phyloP scores from a whole-genome alignment of 192 early-diverging fungal species.

The Podila clonocystis region DNA sequence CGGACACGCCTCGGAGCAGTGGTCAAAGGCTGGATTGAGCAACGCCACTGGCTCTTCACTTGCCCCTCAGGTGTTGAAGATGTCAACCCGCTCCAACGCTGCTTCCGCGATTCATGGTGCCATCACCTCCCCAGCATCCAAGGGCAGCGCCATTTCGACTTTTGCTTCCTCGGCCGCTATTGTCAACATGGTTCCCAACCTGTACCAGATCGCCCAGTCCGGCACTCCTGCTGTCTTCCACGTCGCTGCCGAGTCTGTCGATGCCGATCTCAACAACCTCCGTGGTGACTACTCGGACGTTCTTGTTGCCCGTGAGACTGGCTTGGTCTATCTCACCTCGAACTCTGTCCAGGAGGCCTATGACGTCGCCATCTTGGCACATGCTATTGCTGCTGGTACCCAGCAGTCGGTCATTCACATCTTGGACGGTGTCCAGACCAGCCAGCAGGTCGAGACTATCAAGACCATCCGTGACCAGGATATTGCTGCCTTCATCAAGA shows the following conservation, averaged over 20 bases:
- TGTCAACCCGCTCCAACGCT: conserved; percentile 86
- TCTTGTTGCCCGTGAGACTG: conserved; percentile 79
- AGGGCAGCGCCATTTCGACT: conserved; percentile 39
- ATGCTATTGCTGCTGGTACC: conserved; percentile 73
- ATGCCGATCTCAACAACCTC: conserved; percentile 65
- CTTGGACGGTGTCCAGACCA: conserved; percentile 74
- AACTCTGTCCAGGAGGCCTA: conserved; percentile 87
- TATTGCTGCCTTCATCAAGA: conserved; percentile 54
- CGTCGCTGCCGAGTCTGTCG: conserved; percentile 75
- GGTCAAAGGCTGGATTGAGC: conserved; percentile 69
- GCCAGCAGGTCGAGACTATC: conserved; percentile 61
- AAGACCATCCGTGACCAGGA: conserved; percentile 61
- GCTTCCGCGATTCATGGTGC: conserved; percentile 83
- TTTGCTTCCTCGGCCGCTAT: conserved; percentile 81
- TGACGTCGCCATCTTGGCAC: conserved; percentile 87
- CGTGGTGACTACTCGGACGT: conserved; percentile 75
- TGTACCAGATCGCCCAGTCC: conserved; percentile 75
- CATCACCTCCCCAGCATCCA: conserved; percentile 48
- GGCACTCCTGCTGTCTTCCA: conserved; percentile 82
- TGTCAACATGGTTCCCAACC: conserved; percentile 83
- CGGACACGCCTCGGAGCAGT: conserved; percentile 71
- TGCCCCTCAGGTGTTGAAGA: conserved; percentile 72
- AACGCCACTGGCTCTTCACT: conserved; percentile 72
- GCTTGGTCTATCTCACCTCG: conserved; percentile 81
- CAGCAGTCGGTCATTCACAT: conserved; percentile 84